Base-by-base conservation (phyloP, 345 rosid genomes). In the Hypericum androsaemum region DNA sequence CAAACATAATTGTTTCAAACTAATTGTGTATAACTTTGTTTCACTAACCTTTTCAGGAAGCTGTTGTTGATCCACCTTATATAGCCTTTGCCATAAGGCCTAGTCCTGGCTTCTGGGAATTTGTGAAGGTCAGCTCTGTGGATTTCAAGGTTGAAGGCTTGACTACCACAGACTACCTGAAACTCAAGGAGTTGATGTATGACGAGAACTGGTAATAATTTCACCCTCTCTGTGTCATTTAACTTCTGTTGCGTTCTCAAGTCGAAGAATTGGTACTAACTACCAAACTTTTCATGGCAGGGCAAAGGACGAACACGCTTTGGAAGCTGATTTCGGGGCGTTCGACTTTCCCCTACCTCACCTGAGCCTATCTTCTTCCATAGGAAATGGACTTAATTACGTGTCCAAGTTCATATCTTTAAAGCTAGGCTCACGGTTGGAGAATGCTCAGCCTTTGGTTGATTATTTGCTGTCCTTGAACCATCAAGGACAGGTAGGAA, bases 311-410 rank as follows among this genome's bases (percentile, higher is more conserved):
- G 77, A 76, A 51, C 64, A 85, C 54, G 78, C 76, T 3, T 65
- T 85, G 66, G 94, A 85, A 57, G 75, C 82, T 6, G 94, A 85
- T 69, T 85, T 85, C 46, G 84, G 80, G 51, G 86, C 94, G 3
- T 77, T 82, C 41, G 89, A 82, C 39, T 76, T 68, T 75, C 62
- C 74, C 39, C 14, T 65, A 8, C 94, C 89, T 22, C 69, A 51
- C 42, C 53, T 85, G 51, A 76, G 75, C 0, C 14, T 85, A 36
- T 64, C 87, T 10, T 76, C 87, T 39, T 85, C 95, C 5, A 74
- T 85, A 37, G 95, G 95, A 55, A 76, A 78, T 14, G 95, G 89
- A 32, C 28, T 68, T 54, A 58, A 54, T 38, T 82, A 80, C 39
- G 72, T 76, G 38, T 72, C 81, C 0, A 79, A 73, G 59, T 73